Evolutionary conservation across 2,329 filamentous ascomycete species (phyloP).

Genomic region (Fusarium clavum): DNA sequence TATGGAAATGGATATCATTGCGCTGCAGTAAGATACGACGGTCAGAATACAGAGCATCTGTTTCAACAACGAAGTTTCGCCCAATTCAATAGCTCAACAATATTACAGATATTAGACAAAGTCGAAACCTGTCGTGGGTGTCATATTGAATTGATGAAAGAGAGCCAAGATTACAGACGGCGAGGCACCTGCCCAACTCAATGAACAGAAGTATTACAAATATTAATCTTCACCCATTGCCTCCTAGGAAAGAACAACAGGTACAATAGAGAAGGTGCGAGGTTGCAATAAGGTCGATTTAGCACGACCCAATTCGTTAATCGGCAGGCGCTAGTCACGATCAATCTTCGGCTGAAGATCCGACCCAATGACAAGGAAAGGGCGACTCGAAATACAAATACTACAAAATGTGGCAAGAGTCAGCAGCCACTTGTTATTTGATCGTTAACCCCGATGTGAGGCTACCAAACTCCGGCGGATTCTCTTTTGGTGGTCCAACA

Average conservation of each 20-base stretch:
- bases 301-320: not conserved
- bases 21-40: not conserved
- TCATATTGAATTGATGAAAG: not conserved
- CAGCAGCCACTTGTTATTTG: not conserved
- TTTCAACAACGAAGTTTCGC: not conserved
- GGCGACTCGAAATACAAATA: not conserved
- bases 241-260: not conserved
- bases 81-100: not conserved
- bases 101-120: not conserved
- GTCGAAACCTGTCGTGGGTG: not conserved
- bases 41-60: no score
- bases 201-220: not conserved
- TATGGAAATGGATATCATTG: conserved; percentile 35
- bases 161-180: not conserved
- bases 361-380: not conserved
- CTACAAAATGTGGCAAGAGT: not conserved
- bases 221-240: not conserved
- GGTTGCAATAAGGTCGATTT: not conserved
- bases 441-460: not conserved
- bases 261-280: not conserved
- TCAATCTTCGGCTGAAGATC: not conserved
- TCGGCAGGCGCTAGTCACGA: not conserved
- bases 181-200: not conserved
- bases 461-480: not conserved
- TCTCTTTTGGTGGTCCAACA: not conserved